These are phyloP conservation scores for Rhynchospora breviuscula DNA, from an alignment of 176 grass and related monocot genomes.

Conservation along the genomic window DNA sequence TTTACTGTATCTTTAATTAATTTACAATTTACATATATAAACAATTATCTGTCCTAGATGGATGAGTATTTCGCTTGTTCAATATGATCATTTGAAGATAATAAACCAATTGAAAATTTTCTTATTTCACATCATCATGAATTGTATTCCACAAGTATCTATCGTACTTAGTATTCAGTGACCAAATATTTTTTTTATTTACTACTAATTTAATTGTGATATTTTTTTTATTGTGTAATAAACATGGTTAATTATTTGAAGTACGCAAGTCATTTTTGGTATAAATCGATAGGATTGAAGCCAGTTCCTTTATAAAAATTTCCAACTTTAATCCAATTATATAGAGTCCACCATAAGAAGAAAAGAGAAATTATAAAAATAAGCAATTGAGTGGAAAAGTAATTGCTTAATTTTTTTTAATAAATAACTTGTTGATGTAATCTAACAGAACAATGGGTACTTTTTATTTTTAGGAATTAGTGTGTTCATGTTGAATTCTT, in stretches of 20 bases:
- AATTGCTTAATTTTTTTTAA: neutral
- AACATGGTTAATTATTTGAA: neutral
- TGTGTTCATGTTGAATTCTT: too few relatives aligned
- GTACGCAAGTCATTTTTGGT: neutral
- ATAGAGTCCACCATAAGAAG: neutral
- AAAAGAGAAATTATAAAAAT: neutral
- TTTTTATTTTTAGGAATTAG: neutral
- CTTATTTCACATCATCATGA: too few relatives aligned
- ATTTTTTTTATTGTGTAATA: neutral
- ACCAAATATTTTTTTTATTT: neutral
- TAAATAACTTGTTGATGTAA: neutral
- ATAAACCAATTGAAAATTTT: too few relatives aligned
- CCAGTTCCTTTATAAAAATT: too few relatives aligned
- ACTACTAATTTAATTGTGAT: neutral
- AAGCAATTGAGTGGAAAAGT: neutral
- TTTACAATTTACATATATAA: neutral
- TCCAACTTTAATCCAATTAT: neutral
- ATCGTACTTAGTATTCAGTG: too few relatives aligned
- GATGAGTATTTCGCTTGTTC: neutral
- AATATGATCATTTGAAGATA: too few relatives aligned
- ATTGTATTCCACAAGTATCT: too few relatives aligned
- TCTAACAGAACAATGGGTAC: neutral
- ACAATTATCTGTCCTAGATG: neutral
- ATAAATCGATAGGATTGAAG: neutral
- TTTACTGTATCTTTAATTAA: neutral